phyloP scores from a whole-genome alignment of 495 filamentous ascomycete genomes.

The Xylaria castorea region DNA sequence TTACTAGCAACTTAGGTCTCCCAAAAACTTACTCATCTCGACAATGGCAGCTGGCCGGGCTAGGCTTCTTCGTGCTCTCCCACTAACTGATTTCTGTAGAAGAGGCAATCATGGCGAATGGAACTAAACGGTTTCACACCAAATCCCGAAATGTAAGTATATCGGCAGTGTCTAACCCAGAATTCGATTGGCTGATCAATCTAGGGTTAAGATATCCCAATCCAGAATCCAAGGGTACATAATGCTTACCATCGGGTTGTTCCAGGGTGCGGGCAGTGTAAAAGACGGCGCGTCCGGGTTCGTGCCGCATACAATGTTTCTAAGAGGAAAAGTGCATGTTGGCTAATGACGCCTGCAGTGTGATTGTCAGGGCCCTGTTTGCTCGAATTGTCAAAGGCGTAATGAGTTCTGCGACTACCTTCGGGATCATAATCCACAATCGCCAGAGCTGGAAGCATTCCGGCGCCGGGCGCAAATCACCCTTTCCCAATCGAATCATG shows the following conservation, averaged over 20 bases:
- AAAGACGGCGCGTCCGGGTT: constrained; percentile 36
- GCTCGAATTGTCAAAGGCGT: constrained; percentile 35
- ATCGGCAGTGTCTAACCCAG: background rate
- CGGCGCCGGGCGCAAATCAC: background rate
- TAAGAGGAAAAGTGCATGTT: background rate
- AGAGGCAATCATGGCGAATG: constrained; percentile 15
- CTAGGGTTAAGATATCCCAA: constrained; percentile 8
- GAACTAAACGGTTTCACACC: constrained; percentile 31
- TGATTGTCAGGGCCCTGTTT: constrained; percentile 34
- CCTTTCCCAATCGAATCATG: background rate
- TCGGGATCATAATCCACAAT: background rate
- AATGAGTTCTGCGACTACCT: constrained; percentile 36
- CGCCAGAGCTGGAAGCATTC: background rate
- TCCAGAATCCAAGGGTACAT: background rate
- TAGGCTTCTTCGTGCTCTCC: constrained; percentile 7
- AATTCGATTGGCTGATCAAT: constrained; percentile 5
- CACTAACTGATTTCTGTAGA: background rate
- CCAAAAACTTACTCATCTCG: background rate
- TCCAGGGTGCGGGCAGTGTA: constrained; percentile 33
- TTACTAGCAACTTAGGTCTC: background rate
- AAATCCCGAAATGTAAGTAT: constrained; percentile 36
- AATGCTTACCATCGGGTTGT: background rate
- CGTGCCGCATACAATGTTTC: background rate
- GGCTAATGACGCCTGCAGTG: constrained; percentile 26
- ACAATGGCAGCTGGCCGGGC: background rate